Conservation (phyloP, 1,139 yeast species). For the Yamadazyma oceani region DNA sequence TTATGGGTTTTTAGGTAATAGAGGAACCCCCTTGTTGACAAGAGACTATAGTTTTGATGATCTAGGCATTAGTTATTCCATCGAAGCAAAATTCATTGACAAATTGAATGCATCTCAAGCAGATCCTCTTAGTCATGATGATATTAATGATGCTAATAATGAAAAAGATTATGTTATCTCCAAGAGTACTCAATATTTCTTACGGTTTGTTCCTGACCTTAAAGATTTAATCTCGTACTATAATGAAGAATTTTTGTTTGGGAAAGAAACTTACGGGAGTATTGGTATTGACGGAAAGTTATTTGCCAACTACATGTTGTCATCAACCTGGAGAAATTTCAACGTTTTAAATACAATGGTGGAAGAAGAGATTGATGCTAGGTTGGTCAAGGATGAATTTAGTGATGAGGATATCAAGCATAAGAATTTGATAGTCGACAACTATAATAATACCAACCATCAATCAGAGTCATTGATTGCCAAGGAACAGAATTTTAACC, state of each 20-base stretch:
- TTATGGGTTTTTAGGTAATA: slow-evolving; percentile 38
- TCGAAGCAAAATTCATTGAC: slow-evolving; percentile 46
- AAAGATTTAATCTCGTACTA: slow-evolving; percentile 30
- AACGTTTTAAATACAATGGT: slow-evolving; percentile 28
- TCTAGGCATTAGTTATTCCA: slow-evolving; percentile 42
- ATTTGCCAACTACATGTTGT: slow-evolving; percentile 24
- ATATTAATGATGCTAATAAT: slow-evolving; percentile 37
- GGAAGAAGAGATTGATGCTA: slow-evolving; percentile 39
- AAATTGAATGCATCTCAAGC: slow-evolving; percentile 28
- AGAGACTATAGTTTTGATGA: slow-evolving; percentile 45
- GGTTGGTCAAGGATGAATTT: slow-evolving; percentile 26
- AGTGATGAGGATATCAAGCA: slow-evolving; percentile 33
- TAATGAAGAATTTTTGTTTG: slow-evolving; percentile 26
- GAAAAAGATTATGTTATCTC: slow-evolving; percentile 39
- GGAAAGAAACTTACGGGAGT: slow-evolving; percentile 27
- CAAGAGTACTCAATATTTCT: slow-evolving; percentile 36
- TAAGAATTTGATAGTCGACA: slow-evolving; percentile 28
- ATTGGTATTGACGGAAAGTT: slow-evolving; percentile 40
- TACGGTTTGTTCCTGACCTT: slow-evolving; percentile 43
- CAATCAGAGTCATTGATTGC: slow-evolving; percentile 8
- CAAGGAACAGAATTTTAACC: slow-evolving; percentile 12
- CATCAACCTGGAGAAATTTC: slow-evolving; percentile 37
- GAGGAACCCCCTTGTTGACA: slow-evolving; percentile 47
- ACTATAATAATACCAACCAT: slow-evolving; percentile 11
- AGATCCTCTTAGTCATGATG: slow-evolving; percentile 33